A percentile compares a stretch with the other conserved stretches of the same genome.
Evolutionary conservation across 73 alveolate genomes (phyloP).

Genomic region (Symbiodinium pilosum): DNA sequence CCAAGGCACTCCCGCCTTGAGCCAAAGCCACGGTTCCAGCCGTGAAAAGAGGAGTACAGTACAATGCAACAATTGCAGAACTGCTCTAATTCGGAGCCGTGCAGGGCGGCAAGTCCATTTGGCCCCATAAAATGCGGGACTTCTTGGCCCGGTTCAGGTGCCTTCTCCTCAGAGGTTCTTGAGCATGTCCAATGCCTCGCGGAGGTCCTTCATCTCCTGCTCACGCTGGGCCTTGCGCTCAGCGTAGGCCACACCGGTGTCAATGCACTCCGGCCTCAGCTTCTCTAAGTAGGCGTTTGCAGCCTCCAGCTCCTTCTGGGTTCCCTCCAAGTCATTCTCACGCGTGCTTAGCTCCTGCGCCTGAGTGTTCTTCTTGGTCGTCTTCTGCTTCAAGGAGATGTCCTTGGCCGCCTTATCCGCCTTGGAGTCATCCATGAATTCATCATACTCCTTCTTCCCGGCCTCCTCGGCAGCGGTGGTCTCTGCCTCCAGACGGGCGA

Average conservation of each 20-base stretch:
- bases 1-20: conserved; percentile 21
- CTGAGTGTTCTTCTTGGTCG: not conserved
- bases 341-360: not conserved
- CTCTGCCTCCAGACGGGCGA: conserved; percentile 91
- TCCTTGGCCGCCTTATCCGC: conserved; percentile 35
- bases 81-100: not conserved
- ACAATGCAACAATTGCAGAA: not conserved
- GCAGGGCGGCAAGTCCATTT: too few species aligned
- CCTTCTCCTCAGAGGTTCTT: conserved; percentile 23
- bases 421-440: conserved; percentile 62
- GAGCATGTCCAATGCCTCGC: conserved; percentile 61
- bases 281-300: conserved; percentile 59
- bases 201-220: conserved; percentile 30
- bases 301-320: conserved; percentile 85
- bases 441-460: conserved; percentile 43
- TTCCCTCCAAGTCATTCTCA: not conserved
- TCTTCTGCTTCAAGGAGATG: conserved; percentile 6
- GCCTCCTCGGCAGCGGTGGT: conserved; percentile 50
- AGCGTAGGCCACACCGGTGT: conserved; percentile 65
- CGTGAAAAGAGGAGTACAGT: too few species aligned
- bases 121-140: too few species aligned
- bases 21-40: not conserved
- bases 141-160: too few species aligned
- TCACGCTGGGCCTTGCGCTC: conserved; percentile 74
- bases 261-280: conserved; percentile 35